phyloP scores from a whole-genome alignment of 2,329 filamentous ascomycete genomes.

The Verticillium nonalfalfae region DNA sequence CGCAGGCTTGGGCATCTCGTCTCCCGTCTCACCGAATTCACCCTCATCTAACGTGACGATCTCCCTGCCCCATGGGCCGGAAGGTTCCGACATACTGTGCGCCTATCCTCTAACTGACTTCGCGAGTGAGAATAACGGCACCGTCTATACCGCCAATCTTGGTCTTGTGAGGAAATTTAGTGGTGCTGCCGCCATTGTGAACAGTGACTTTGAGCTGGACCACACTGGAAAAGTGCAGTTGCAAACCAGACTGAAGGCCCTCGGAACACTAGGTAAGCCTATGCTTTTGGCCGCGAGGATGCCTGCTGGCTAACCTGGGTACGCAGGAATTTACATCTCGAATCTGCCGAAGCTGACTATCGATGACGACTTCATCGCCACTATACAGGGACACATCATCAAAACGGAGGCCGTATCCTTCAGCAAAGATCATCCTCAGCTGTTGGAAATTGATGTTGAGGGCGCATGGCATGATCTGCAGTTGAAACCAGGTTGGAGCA shows the following conservation, averaged over 20 bases:
- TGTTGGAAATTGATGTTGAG: constrained; percentile 73
- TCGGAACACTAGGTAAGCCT: constrained; percentile 58
- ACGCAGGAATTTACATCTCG: constrained; percentile 68
- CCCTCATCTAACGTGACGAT: constrained; percentile 47
- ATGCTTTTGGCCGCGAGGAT: neutral
- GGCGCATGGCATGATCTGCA: constrained; percentile 72
- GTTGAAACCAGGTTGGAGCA: constrained; percentile 68
- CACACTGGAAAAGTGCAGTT: constrained; percentile 50
- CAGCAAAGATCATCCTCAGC: constrained; percentile 40
- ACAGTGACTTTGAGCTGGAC: constrained; percentile 45
- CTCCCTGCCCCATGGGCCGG: constrained; percentile 47
- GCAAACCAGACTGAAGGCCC: constrained; percentile 67
- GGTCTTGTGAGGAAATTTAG: constrained; percentile 87
- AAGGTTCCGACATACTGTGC: constrained; percentile 74
- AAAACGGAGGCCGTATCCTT: constrained; percentile 59
- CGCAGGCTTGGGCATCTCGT: constrained; percentile 2
- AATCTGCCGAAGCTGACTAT: constrained; percentile 55
- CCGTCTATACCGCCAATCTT: constrained; percentile 58
- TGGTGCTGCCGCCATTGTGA: constrained; percentile 69
- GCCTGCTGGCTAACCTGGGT: neutral
- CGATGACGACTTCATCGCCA: constrained; percentile 62
- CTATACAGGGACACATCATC: constrained; percentile 66
- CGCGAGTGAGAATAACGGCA: constrained; percentile 28
- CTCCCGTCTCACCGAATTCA: neutral
- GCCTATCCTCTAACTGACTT: constrained; percentile 63